Evolutionary conservation across 345 rosid species (phyloP).

Genomic region (Linum usitatissimum): DNA sequence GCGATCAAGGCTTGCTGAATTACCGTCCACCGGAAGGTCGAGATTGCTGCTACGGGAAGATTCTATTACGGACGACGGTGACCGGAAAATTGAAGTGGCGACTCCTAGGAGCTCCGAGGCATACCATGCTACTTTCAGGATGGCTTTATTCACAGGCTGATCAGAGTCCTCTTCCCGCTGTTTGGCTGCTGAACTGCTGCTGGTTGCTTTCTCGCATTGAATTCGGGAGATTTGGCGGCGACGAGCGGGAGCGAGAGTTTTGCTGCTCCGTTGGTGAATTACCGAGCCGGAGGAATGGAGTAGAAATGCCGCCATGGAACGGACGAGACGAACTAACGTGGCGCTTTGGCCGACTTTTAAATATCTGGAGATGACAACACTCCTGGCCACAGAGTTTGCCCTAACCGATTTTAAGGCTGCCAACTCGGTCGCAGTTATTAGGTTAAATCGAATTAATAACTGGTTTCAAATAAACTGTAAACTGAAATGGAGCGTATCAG

Average conservation of each 20-base stretch:
- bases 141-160: conserved; percentile 47
- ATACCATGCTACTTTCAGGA: conserved; percentile 86
- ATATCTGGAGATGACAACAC: conserved; percentile 16
- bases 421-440: too few species aligned
- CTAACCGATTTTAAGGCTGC: too few species aligned
- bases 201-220: conserved; percentile 25
- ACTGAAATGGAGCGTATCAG: too few species aligned
- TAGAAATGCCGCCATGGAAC: conserved; percentile 35
- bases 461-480: too few species aligned
- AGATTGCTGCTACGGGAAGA: conserved; percentile 12
- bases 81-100: conserved; percentile 64
- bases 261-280: conserved; percentile 11
- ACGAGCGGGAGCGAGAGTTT: conserved; percentile 10
- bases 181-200: conserved; percentile 22
- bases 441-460: too few species aligned
- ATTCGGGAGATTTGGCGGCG: conserved; percentile 18
- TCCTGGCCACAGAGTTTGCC: conserved; percentile 12
- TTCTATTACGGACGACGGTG: conserved; percentile 21
- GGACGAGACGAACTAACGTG: background rate
- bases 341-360: conserved; percentile 1
- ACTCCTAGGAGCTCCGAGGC: conserved; percentile 89
- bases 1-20: conserved; percentile 51
- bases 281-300: conserved; percentile 25
- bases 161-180: conserved; percentile 8
- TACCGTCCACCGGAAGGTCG: conserved; percentile 33